Evolutionary conservation across 2,329 filamentous ascomycete species (phyloP).

Genomic region (Aspergillus neotritici): DNA sequence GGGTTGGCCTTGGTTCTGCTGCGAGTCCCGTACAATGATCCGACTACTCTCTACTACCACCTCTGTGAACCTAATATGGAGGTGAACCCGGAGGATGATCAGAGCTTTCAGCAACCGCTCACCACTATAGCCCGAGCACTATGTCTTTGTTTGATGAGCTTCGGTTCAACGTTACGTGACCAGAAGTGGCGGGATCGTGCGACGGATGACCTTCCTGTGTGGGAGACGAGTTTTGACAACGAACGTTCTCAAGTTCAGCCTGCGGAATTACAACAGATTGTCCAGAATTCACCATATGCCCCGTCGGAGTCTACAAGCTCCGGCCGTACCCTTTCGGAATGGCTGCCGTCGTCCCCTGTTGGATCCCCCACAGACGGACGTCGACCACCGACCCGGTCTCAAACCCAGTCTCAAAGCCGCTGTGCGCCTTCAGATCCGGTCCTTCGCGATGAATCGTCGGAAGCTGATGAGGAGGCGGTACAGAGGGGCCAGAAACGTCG

Average conservation of each 20-base stretch:
- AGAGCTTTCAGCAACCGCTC: no score
- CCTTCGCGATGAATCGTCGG: no score
- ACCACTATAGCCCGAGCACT: conserved; percentile 17
- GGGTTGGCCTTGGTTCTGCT: conserved; percentile 18
- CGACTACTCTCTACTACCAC: conserved; percentile 23
- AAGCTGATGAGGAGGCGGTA: no score
- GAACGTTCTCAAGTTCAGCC: conserved; percentile 15
- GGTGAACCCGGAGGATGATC: no score
- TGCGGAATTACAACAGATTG: conserved; percentile 12
- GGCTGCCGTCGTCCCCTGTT: no score
- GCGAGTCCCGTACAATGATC: conserved; percentile 17
- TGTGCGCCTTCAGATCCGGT: no score
- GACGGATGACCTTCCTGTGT: conserved; percentile 11
- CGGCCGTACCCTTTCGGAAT: no score
- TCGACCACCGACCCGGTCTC: no score
- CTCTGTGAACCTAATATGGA: conserved; percentile 19
- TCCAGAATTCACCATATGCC: conserved; percentile 8
- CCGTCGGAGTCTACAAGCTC: conserved; percentile 8
- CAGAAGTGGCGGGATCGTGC: conserved; percentile 21
- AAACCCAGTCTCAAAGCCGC: no score
- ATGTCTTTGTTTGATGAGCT: conserved; percentile 22
- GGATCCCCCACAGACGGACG: no score
- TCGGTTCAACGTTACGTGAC: conserved; percentile 11
- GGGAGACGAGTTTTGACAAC: conserved; percentile 18
- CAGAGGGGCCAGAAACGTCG: no score